These are phyloP conservation scores for Eragrostis curvula DNA, from an alignment of 176 grass and related monocot species.

Conservation along the genomic window DNA sequence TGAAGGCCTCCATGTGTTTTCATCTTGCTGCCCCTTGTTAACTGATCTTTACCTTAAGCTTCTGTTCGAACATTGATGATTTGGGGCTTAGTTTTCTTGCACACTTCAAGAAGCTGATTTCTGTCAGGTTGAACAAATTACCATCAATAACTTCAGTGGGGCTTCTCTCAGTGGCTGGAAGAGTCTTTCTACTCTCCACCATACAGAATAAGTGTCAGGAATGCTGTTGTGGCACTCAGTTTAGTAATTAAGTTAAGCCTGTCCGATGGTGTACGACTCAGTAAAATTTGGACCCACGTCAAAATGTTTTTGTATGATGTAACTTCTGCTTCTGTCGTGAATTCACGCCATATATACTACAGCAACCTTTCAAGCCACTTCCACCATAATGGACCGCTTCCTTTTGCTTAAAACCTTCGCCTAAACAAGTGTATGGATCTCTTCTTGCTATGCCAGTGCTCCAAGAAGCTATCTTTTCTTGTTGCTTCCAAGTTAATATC, in stretches of 20 bases:
- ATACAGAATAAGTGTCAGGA: too few relatives aligned
- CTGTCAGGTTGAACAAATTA: conserved; percentile 62
- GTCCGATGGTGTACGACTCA: too few relatives aligned
- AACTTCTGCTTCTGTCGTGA: not conserved
- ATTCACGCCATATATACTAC: not conserved
- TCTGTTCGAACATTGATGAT: conserved; percentile 58
- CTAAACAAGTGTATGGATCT: conserved; percentile 10
- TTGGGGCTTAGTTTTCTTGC: conserved; percentile 48
- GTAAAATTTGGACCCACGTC: too few relatives aligned
- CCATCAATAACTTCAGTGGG: too few relatives aligned
- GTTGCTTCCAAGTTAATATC: conserved; percentile 43
- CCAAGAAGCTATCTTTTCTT: not conserved
- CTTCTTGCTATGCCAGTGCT: not conserved
- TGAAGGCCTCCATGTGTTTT: conserved; percentile 48
- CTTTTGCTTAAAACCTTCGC: conserved; percentile 45
- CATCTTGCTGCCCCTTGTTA: conserved; percentile 48
- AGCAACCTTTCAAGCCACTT: conserved; percentile 9
- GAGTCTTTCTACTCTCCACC: conserved; percentile 54
- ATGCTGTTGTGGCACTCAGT: too few relatives aligned
- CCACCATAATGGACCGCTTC: conserved; percentile 17
- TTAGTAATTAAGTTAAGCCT: too few relatives aligned
- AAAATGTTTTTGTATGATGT: not conserved
- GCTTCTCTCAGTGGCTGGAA: conserved; percentile 71
- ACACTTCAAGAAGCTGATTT: conserved; percentile 50
- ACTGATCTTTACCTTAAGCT: conserved; percentile 69